Percentiles rank a stretch among this genome's conserved stretches.
These are phyloP conservation scores for Pichiaceae sp. DNA, from an alignment of 1,139 yeast genomes.

Conservation along the genomic window DNA sequence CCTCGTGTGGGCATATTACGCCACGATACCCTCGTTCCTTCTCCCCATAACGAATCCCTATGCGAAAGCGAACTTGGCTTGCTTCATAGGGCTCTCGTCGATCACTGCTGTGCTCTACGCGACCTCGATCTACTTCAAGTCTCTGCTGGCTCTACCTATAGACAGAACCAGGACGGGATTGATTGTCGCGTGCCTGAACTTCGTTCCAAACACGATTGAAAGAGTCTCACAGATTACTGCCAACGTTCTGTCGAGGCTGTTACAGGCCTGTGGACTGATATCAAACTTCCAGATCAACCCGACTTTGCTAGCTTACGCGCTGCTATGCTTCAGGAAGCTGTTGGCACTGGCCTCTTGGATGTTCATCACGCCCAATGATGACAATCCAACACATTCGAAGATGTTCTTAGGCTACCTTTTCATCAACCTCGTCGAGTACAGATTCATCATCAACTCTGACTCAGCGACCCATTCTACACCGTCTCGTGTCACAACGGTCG, in stretches of 20 bases:
- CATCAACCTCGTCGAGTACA: conserved; percentile 17
- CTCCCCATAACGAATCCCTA: conserved; percentile 16
- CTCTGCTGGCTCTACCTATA: conserved; percentile 2
- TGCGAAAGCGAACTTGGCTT: conserved; percentile 20
- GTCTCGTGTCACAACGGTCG: conserved; percentile 5
- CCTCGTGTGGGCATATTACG: conserved; percentile 7
- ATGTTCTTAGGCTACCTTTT: conserved; percentile 16
- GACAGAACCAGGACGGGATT: conserved; percentile 6
- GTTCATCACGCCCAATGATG: conserved; percentile 20
- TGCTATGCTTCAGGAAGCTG: conserved; percentile 19
- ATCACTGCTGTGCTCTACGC: conserved; percentile 14
- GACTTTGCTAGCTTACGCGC: conserved; percentile 14
- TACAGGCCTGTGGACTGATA: not conserved
- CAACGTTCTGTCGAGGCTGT: not conserved
- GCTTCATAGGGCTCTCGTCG: conserved; percentile 17
- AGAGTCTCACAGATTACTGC: conserved; percentile 4
- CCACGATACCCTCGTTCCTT: conserved; percentile 7
- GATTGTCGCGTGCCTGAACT: conserved; percentile 8
- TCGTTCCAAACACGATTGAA: conserved; percentile 15
- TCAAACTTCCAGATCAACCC: not conserved
- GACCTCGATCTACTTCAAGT: conserved; percentile 15
- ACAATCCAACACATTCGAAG: conserved; percentile 17
- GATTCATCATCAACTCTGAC: conserved; percentile 14
- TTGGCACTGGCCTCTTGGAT: conserved; percentile 17
- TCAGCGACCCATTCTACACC: not conserved